phyloP scores from a whole-genome alignment of 768 basidiomycete species.

The Strobilomyces dryophilus region DNA sequence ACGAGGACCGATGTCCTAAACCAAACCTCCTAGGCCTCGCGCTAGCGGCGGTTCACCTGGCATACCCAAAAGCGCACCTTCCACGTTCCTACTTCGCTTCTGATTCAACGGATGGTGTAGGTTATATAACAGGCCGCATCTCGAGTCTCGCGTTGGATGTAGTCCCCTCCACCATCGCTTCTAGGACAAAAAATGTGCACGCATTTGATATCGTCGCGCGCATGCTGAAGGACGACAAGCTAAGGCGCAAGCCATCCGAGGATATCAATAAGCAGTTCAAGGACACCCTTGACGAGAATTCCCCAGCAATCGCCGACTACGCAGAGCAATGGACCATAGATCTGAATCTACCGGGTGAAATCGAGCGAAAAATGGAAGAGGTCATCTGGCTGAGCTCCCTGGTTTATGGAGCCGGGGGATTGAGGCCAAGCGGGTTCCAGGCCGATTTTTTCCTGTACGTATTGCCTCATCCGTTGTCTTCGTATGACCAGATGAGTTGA shows the following conservation, averaged over 20 bases:
- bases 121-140: slow-evolving; percentile 2
- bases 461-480: not conserved
- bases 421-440: slow-evolving; percentile 44
- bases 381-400: slow-evolving; percentile 51
- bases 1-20: not conserved
- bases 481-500: not conserved
- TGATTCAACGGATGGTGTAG: not conserved
- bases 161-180: not conserved
- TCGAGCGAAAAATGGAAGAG: slow-evolving; percentile 59
- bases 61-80: slow-evolving; percentile 35
- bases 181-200: slow-evolving; percentile 12
- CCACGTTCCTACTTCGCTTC: slow-evolving; percentile 9
- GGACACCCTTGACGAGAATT: not conserved
- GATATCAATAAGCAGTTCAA: slow-evolving; percentile 22
- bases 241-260: slow-evolving; percentile 12
- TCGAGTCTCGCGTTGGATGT: slow-evolving; percentile 8
- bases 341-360: slow-evolving; percentile 30
- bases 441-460: slow-evolving; percentile 50
- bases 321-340: slow-evolving; percentile 43
- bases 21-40: slow-evolving; percentile 22
- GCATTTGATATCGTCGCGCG: slow-evolving; percentile 50
- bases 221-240: slow-evolving; percentile 44
- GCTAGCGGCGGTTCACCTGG: slow-evolving; percentile 21
- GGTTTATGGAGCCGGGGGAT: slow-evolving; percentile 56
- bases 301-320: slow-evolving; percentile 6